These are phyloP conservation scores for Tinospora cordifolia DNA, from an alignment of 164 flowering plant species.

Conservation along the genomic window DNA sequence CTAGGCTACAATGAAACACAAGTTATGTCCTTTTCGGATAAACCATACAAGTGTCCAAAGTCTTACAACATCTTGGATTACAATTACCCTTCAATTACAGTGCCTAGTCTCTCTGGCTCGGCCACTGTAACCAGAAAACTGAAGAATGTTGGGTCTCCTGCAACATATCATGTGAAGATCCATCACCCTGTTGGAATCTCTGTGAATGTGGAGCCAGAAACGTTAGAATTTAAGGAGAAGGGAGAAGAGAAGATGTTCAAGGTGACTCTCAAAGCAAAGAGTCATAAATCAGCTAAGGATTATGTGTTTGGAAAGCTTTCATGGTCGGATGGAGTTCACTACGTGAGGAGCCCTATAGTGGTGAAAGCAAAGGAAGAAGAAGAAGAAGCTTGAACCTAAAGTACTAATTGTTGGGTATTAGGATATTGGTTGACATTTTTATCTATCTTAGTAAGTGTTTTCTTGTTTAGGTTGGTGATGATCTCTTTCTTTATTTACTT, in stretches of 20 bases:
- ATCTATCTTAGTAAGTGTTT: no score
- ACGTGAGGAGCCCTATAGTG: conserved; percentile 62
- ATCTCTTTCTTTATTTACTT: no score
- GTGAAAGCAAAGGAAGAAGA: conserved; percentile 20
- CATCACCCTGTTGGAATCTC: conserved; percentile 33
- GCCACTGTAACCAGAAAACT: conserved; percentile 43
- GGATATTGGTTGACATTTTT: no score
- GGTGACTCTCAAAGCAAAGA: conserved; percentile 25
- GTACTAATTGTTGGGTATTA: no score
- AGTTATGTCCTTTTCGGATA: neutral
- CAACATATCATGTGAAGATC: conserved; percentile 33
- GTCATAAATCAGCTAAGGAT: conserved; percentile 3
- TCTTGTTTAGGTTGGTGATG: no score
- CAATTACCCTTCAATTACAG: conserved; percentile 65
- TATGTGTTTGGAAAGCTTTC: conserved; percentile 52
- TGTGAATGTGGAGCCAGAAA: conserved; percentile 36
- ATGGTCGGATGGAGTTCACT: conserved; percentile 67
- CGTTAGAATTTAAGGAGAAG: conserved; percentile 30
- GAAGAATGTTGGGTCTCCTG: conserved; percentile 62
- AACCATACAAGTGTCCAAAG: conserved; percentile 20
- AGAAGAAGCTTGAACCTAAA: neutral
- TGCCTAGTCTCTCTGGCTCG: conserved; percentile 38
- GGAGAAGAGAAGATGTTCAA: conserved; percentile 56
- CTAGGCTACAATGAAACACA: conserved; percentile 24
- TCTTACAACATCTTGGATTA: conserved; percentile 11